Base-by-base conservation (phyloP, 257 asterid species). In the Petrea volubilis region DNA sequence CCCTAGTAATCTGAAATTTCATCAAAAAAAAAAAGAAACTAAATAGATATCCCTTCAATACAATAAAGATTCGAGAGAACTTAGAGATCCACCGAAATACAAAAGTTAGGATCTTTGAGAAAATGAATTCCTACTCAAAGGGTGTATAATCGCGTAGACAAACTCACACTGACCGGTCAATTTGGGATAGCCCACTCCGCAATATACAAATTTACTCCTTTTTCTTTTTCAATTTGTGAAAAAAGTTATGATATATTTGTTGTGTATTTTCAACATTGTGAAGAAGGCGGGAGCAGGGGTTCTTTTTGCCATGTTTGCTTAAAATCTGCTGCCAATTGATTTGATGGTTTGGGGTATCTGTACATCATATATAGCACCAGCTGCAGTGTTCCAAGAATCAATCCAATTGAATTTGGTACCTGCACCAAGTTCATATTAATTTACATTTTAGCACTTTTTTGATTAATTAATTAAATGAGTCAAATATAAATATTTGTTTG, bases 391-490 rank as follows among this genome's bases (percentile, higher is more conserved):
- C 96, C 96, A 0, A 89, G 84, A 3, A 87, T 13, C 46, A 81
- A 77, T 34, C 96, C 94, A 15, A 82, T 77, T 29, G 83, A 82
- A 69, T 85, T 89, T 72, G 96, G 91, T 59, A 89, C 90, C 96
- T 86, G 68, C 63, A 17, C 36, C 7, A 20, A 50, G 0, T 36
- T 53, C 44, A 20, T 10, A 0, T 33, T 7, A 13, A 40, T 12
- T 33, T 7, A 5, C 8, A 28, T 8, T 7, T 3, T 9, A 52
- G 7, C 15, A 15, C 11, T 40, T 40, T 13, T 40, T 8, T 8
- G 46, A 15, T 8, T 40, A 4, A 34, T 34, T 6, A 34, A 34
- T 34, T 34, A 34, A 10, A 34, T 34, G 5, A 10, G 8, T 34
- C 0, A 34, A 10, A 34, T 34, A 34, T 4, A 10, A 34, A n/a